A percentile compares a stretch with the other conserved stretches of the same genome.
Evolutionary conservation across 2,329 filamentous ascomycete genomes (phyloP).

Genomic region (Tolypocladium ovalisporum): DNA sequence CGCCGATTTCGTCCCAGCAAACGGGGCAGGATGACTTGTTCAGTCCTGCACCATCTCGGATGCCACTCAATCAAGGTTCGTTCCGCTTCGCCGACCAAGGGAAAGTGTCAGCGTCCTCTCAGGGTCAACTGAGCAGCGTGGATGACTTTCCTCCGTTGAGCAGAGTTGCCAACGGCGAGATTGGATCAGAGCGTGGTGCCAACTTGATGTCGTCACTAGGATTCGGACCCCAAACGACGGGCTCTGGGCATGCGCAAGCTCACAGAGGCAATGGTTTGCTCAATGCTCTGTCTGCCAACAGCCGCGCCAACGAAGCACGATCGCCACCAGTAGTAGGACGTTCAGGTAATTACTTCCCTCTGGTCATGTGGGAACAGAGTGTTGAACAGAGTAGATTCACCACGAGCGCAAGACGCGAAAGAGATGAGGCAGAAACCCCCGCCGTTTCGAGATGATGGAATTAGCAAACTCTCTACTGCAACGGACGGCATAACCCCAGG

Average conservation of each 20-base stretch:
- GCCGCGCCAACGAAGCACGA: constrained; percentile 35
- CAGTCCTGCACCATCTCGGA: constrained; percentile 29
- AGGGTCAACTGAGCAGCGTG: constrained; percentile 34
- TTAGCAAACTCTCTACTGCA: constrained; percentile 20
- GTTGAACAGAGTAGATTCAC: constrained; percentile 16
- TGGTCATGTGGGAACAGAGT: not conserved
- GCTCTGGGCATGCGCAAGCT: constrained; percentile 22
- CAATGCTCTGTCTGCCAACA: constrained; percentile 52
- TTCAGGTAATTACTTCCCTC: constrained; percentile 7
- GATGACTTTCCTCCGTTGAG: constrained; percentile 56
- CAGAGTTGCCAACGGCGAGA: constrained; percentile 44
- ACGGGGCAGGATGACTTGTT: constrained; percentile 37
- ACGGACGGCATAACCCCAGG: constrained; percentile 21
- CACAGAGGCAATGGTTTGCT: constrained; percentile 50
- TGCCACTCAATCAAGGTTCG: constrained; percentile 29
- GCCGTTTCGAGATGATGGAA: constrained; percentile 31
- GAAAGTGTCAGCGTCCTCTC: constrained; percentile 29
- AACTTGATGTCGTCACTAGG: constrained; percentile 42
- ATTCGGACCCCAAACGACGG: constrained; percentile 37
- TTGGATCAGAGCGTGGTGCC: constrained; percentile 42
- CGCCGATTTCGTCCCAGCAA: constrained; percentile 39
- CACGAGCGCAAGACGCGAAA: constrained; percentile 34
- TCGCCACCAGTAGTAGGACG: constrained; percentile 33
- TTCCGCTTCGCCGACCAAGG: constrained; percentile 44
- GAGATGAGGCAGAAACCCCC: constrained; percentile 34